Evolutionary conservation across 2,329 filamentous ascomycete species (phyloP), one percentile per base, ranked within the genome.

Genomic region (Orbilia blumenaviensis): DNA sequence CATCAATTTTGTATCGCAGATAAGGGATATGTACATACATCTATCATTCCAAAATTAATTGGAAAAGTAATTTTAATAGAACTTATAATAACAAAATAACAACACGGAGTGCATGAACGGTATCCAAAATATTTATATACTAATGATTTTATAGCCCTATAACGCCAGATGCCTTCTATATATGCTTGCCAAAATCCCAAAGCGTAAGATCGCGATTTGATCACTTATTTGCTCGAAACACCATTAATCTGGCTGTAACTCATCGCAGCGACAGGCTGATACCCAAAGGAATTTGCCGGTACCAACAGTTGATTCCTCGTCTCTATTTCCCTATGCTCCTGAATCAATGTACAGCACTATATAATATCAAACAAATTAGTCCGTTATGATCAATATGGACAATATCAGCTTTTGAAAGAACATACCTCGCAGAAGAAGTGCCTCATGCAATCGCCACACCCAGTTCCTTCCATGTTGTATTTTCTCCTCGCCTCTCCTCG

Each of bases 321-420:
- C 18, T 52, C 50, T 5, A 38, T 34, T 32, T 72, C 67, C 12
- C 67, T 36, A 12, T 89, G 87, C 71, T 88, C 84, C 82, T 89
- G 88, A 75, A 88, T 84, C 69, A 88, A 81, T 4, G 84, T 83
- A 79, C 88, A 89, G 84, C 86, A 88, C 36, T 83, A 71, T 48
- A 50, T 38, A 16, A n/a, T 23, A 18, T 12, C 12, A 46, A 34
- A 16, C 21, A 44, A 23, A 25, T 74, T 21, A 62, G 42, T 48
- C 12, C 44, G n/a, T 14, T 14, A 16, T 6, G 29, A 12, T 29
- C 46, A 38, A 38, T 23, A 44, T 23, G 1, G 3, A 36, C 42
- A 9, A 18, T 27, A 18, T 18, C 36, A 32, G 10, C 23, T 12
- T 21, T 16, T 14, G 2, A 29, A 42, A 7, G 41, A 34, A 52